A percentile compares a stretch with the other conserved stretches of the same genome.
Conservation (phyloP, 805 yeast species). For the Pichia pseudocactophila region DNA sequence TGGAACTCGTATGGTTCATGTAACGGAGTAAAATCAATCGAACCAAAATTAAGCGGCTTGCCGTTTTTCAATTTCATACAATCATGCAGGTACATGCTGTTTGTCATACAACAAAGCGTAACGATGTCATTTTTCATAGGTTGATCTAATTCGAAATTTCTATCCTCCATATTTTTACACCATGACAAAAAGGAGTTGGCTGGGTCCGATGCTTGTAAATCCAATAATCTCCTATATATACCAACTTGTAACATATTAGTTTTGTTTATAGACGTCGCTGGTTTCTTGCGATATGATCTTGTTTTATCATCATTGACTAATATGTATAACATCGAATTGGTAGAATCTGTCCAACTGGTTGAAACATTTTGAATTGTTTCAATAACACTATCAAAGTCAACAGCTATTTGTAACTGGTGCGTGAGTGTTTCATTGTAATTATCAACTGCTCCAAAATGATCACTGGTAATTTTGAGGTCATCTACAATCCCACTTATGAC, state of each 20-base stretch:
- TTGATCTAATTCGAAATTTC: slow-evolving; percentile 40
- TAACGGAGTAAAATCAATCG: background rate
- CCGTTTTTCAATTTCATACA: slow-evolving; percentile 40
- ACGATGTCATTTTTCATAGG: slow-evolving; percentile 37
- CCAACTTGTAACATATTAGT: slow-evolving; percentile 49
- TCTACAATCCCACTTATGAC: slow-evolving; percentile 62
- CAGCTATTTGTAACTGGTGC: slow-evolving; percentile 5
- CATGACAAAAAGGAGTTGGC: slow-evolving; percentile 34
- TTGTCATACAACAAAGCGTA: slow-evolving; percentile 31
- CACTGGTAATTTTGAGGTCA: slow-evolving; percentile 28
- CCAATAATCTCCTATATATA: slow-evolving; percentile 46
- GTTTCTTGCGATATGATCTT: slow-evolving; percentile 35
- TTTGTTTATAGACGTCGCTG: slow-evolving; percentile 19
- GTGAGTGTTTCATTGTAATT: slow-evolving; percentile 18
- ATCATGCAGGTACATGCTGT: slow-evolving; percentile 33
- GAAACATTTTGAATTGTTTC: slow-evolving; percentile 7
- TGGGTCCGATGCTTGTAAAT: slow-evolving; percentile 24
- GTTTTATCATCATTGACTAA: slow-evolving; percentile 55
- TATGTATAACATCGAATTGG: slow-evolving; percentile 24
- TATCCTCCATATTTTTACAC: slow-evolving; percentile 36
- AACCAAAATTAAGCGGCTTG: slow-evolving; percentile 34
- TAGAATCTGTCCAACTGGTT: slow-evolving; percentile 21
- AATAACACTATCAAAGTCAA: slow-evolving; percentile 18
- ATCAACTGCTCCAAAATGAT: slow-evolving; percentile 11
- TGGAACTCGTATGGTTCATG: background rate